Conservation (phyloP, 352 stramenopile species). For the Phytophthora megakarya region DNA sequence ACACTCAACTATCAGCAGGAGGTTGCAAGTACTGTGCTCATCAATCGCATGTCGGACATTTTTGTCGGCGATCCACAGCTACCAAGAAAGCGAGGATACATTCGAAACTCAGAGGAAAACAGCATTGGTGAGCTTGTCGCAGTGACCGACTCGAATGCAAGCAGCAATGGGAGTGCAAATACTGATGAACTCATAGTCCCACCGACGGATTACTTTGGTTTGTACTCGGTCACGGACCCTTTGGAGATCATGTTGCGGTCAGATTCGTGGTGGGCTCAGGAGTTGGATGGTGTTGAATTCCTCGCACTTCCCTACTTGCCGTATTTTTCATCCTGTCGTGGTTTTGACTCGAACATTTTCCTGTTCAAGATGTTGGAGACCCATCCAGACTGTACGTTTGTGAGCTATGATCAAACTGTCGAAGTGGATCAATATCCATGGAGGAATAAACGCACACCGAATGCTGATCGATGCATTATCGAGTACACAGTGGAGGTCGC, state of each 20-base stretch:
- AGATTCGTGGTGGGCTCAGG: constrained; percentile 78
- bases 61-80: constrained; percentile 87
- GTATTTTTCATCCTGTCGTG: constrained; percentile 96
- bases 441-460: constrained; percentile 79
- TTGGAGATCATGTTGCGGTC: constrained; percentile 47
- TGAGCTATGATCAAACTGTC: constrained; percentile 89
- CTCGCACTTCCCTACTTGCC: constrained; percentile 95
- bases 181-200: constrained; percentile 30
- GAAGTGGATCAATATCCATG: constrained; percentile 93
- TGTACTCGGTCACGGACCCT: constrained; percentile 53
- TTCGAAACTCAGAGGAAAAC: constrained; percentile 72
- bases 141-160: constrained; percentile 15
- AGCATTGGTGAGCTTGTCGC: constrained; percentile 38
- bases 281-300: constrained; percentile 65
- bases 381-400: constrained; percentile 91
- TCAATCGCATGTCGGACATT: constrained; percentile 93
- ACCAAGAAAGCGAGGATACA: constrained; percentile 51
- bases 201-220: constrained; percentile 60
- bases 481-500: constrained; percentile 49
- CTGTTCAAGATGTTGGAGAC: constrained; percentile 94
- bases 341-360: constrained; percentile 94
- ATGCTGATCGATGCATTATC: constrained; percentile 84
- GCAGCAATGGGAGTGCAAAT: constrained; percentile 22
- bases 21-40: constrained; percentile 83
- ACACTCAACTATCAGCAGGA: constrained; percentile 61